Evolutionary conservation across 192 early-diverging fungal genomes (phyloP), one percentile per base, ranked within the genome.

Genomic region (Backusella luteola): DNA sequence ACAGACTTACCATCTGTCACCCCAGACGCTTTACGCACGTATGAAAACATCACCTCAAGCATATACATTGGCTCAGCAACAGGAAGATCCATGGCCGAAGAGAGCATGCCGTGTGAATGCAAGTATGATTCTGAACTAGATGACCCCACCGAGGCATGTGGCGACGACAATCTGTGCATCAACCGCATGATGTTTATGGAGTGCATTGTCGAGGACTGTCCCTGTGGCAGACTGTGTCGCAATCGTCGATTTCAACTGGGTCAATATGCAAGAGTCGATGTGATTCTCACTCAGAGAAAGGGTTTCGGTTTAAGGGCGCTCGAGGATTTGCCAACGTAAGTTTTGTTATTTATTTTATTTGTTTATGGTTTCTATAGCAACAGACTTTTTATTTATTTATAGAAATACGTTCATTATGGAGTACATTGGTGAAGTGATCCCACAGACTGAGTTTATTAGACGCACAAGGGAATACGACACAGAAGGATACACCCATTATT

Each of bases 371-470:
- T 49, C 19, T 39, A 21, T 69, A 69, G 23, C 14, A 41, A 69
- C 6, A 69, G 3, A 39, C 3, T 9, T 2, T 42, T 9, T n/a
- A 15, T 26, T 66, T 66, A n/a, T 66, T 32, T 32, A 32, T 66
- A 93, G 93, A 29, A 92, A 91, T 49, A 76, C 85, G 15, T 97
- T 99, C 84, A 92, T 99, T 41, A 96, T 97, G 84, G 97, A 99
- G 81, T 99, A 99, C 81, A 90, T 95, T 75, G 98, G 98, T 36
- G 98, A 99, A 78, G 92, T 99, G 1, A 90, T 99, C 32, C 84
- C 96, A 6, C 84, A 89, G 12, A 71, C 85, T 17, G 90, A 92
- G 77, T 98, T 98, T 78, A 81, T 91, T 70, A 93, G 94, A 79
- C 88, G 98, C 11, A 92, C 92, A 1, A 86, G 85, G 46, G 93